These are phyloP conservation scores for Fraxinus anomala DNA, from an alignment of 257 asterid species.

Conservation along the genomic window DNA sequence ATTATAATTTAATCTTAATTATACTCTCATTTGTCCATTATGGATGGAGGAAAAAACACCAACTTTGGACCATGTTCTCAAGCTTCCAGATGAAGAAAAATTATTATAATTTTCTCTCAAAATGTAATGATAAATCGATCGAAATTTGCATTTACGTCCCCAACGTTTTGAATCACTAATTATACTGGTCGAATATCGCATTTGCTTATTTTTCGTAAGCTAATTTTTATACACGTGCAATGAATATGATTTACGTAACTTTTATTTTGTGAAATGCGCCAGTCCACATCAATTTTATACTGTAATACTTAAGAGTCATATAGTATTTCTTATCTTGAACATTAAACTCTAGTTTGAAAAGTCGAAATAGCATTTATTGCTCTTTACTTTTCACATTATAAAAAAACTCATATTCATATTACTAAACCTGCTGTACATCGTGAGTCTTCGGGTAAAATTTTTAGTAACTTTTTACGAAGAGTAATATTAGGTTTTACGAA, in stretches of 20 bases:
- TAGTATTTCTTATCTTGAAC: background rate
- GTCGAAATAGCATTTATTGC: no score
- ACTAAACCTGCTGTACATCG: no score
- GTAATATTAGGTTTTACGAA: no score
- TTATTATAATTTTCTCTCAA: background rate
- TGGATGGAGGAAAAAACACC: background rate
- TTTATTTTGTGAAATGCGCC: no score
- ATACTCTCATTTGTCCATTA: background rate
- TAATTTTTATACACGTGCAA: no score
- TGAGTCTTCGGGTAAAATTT: no score
- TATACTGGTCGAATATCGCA: background rate
- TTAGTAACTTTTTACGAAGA: no score
- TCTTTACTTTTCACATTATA: no score
- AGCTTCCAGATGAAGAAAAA: constrained; percentile 2
- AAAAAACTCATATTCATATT: no score
- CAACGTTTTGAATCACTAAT: background rate
- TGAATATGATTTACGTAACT: no score
- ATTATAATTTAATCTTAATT: background rate
- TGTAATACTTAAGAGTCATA: no score
- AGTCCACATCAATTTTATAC: background rate
- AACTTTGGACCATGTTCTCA: background rate
- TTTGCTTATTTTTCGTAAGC: no score
- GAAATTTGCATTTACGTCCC: background rate
- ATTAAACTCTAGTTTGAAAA: background rate
- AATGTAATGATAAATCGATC: background rate